Base-by-base conservation (phyloP, 192 early-diverging fungal genomes). In the Geranomyces variabilis region DNA sequence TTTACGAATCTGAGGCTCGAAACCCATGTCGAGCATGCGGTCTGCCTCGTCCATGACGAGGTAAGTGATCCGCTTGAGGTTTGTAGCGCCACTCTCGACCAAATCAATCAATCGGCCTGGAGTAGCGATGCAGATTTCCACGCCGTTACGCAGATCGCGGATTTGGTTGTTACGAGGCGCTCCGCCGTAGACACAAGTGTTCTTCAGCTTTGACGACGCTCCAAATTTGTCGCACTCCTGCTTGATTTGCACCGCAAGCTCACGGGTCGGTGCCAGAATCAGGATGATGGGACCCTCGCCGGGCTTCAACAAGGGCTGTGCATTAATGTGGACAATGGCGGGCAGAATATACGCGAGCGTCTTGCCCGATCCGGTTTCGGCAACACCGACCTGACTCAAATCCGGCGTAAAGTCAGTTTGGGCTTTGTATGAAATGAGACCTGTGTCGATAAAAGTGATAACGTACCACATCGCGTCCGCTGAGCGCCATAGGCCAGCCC, bases 11-110 rank as follows among this genome's bases (percentile, higher is more conserved):
- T 99, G 96, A 48, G 93, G 93, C 83, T 99, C 97, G 76, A 97
- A 97, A 71, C 97, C 96, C 96, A 99, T 97, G 77, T 99, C 96
- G 65, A 99, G 80, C 96, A 97, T 97, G 62, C 95, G 89, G 81
- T 99, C 96, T 21, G 96, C 96, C 77, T 98, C 96, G 84, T 98
- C 96, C 67, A 99, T 85, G 45, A 99, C 97, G 47, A 99, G 86
- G 70, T 97, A 97, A 3, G 96, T 97, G 34, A 99, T 96, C 60
- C 95, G 88, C 61, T 89, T 86, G 66, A 99, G 80, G 72, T 98
- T 98, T 30, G 94, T 96, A 62, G 84, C 89, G 12, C 92, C 90
- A 51, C 84, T 83, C 69, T 95, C 91, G 4, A 98, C 75, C 93
- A 99, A 93, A 78, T 99, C 97, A 55, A 99, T 96, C 70, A 99